These are phyloP conservation scores for Macrophomina pseudophaseolina DNA, from an alignment of 2,329 filamentous ascomycete species.

Conservation along the genomic window DNA sequence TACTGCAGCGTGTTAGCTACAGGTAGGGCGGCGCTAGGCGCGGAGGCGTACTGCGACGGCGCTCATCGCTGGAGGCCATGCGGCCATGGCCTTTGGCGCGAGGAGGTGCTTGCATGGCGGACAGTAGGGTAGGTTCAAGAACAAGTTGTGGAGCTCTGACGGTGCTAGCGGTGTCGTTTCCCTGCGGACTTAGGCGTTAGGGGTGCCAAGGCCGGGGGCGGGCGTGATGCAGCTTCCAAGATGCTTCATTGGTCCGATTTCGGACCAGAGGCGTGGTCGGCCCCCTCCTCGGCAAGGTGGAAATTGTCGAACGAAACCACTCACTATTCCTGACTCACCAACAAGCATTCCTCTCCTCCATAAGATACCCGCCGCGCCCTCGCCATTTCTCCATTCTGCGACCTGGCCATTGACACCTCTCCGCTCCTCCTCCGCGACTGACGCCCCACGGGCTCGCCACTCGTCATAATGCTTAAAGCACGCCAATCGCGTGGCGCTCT, in stretches of 20 bases:
- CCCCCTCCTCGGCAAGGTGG: constrained; percentile 21
- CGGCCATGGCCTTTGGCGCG: constrained; percentile 38
- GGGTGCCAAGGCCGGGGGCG: neutral
- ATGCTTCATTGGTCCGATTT: constrained; percentile 13
- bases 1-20: constrained; percentile 44
- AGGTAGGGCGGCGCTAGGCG: neutral
- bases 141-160: neutral
- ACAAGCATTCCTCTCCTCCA: constrained; percentile 22
- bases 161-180: neutral
- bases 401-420: constrained; percentile 21
- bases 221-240: constrained; percentile 6
- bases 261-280: neutral
- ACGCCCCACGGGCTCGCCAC: constrained; percentile 14
- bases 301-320: constrained; percentile 8
- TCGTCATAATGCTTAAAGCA: constrained; percentile 39
- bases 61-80: constrained; percentile 37
- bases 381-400: neutral
- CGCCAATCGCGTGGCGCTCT: constrained; percentile 45
- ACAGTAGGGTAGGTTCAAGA: neutral
- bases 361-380: constrained; percentile 15
- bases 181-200: constrained; percentile 9
- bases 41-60: constrained; percentile 34
- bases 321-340: constrained; percentile 22
- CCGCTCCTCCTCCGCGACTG: constrained; percentile 11
- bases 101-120: constrained; percentile 16